Evolutionary conservation across 1,284 basidiomycete species (phyloP), one percentile per base, ranked within the genome.

Genomic region (Apiotrichum brassicae): DNA sequence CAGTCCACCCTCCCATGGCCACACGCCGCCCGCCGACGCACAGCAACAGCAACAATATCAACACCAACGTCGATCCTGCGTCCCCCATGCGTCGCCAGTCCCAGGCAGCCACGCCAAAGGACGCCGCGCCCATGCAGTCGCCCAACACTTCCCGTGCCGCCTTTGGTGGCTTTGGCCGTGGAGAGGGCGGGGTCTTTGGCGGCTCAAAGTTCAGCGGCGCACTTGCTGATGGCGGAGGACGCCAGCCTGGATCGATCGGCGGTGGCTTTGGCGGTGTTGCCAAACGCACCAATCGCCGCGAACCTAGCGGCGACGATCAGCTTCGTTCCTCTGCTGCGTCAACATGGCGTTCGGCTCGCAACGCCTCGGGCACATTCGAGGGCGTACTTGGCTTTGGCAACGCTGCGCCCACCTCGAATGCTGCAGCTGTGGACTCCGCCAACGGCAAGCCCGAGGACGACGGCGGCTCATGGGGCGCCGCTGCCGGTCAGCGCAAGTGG

Each of bases 331-430:
- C 51, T 9, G 49, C 59, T 32, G 59, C 60, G n/a, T 55, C 63
- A 9, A 64, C 56, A 26, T 74, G 72, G 72, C 58, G 72, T 26
- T 60, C 67, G 8, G 50, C 57, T 26, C 58, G 65, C 22, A 62
- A 60, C 23, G 47, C 56, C 16, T 67, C 70, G 11, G 70, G 69
- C 49, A 67, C 56, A 11, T 74, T 74, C 49, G 72, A 74, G 41
- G 72, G 71, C 37, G 72, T 72, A 23, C 61, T 72, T 9, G 72
- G 69, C 3, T 72, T 71, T 51, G 65, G 66, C 41, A 57, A 54
- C 41, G 18, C 54, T 34, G 22, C 25, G 33, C n/a, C n/a, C n/a
- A 28, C 36, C 32, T 40, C 32, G 44, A 32, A 26, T 19, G 33
- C 25, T 42, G 46, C 18, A 25, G n/a, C 43, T 11, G 22, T 18